Evolutionary conservation across 352 stramenopile genomes (phyloP), one percentile per base, ranked within the genome.

Genomic region (Phytopythium aichiense): DNA sequence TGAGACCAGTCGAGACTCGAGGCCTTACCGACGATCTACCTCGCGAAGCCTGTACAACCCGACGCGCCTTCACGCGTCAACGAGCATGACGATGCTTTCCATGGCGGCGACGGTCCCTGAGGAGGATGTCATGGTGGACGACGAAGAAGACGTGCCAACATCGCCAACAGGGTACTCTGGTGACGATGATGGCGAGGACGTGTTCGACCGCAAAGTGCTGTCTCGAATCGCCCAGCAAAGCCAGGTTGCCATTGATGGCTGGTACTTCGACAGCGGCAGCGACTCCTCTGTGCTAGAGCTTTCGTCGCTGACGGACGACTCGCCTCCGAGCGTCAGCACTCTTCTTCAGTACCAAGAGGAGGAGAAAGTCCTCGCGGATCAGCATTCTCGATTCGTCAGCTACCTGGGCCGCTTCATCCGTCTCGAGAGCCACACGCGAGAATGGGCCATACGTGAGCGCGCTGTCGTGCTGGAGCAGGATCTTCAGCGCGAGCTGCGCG

Each of bases 391-490:
- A n/a, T 62, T 90, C 28, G 74, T 87, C 38, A 65, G 59, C 37
- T 74, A 68, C 22, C 79, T 92, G 40, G 70, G 70, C 42, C 80
- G 79, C 49, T 90, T 89, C 54, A 67, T 92, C 40, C 79, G 81
- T 7, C 59, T 92, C 22, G 83, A 92, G 25, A 84, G 73, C 31
- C 67, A 63, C 30, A 50, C 69, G 7, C 68, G 73, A 48, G 67
- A 70, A 30, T 81, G 71, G 69, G 67, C 71, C 52, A 37, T 88
- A n/a, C 74, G 72, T 30, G 77, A 87, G 18, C 75, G 79, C 1
- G 79, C 79, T 51, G 40, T 84, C 13, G 59, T 77, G 20, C 71
- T 92, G n/a, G 83, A 89, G 64, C 73, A 81, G 2, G 83, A 92
- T 51, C 58, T 92, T 16, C 58, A 85, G 43, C 73, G 88, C 56